Percentiles rank a stretch among this genome's conserved stretches.
These are phyloP conservation scores for Fusarium sublunatum DNA, from an alignment of 2,329 filamentous ascomycete species.

Conservation along the genomic window DNA sequence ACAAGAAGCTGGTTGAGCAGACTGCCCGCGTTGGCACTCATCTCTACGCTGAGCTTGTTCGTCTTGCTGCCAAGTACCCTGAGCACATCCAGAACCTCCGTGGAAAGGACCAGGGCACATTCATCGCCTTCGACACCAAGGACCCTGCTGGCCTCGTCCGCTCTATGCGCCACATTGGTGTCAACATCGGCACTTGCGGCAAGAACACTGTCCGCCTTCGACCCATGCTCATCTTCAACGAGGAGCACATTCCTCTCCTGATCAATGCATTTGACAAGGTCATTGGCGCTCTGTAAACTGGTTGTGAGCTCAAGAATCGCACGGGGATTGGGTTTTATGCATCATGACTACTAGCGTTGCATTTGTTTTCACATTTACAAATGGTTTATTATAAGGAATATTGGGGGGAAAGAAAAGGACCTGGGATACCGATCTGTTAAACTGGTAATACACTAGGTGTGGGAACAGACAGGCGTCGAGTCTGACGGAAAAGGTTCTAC, in stretches of 20 bases:
- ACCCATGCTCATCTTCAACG: conserved; percentile 86
- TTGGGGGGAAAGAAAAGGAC: conserved; percentile 20
- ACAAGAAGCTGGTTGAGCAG: conserved; percentile 75
- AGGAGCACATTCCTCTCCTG: conserved; percentile 65
- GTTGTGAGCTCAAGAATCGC: conserved; percentile 13
- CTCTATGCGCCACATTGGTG: conserved; percentile 76
- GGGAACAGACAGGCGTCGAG: conserved; percentile 40
- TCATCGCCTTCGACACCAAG: conserved; percentile 82
- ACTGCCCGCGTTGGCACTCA: conserved; percentile 72
- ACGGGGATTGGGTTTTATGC: conserved; percentile 26
- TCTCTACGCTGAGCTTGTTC: conserved; percentile 73
- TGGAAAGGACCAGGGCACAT: conserved; percentile 80
- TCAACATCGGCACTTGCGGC: conserved; percentile 84
- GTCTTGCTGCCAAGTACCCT: conserved; percentile 73
- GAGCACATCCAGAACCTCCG: conserved; percentile 77
- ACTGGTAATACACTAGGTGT: conserved; percentile 38
- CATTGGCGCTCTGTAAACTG: conserved; percentile 43
- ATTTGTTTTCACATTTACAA: conserved; percentile 33
- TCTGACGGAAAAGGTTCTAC: conserved; percentile 39
- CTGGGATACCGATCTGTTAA: conserved; percentile 27
- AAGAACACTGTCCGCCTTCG: conserved; percentile 75
- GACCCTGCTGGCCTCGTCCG: conserved; percentile 75
- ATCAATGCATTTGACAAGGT: conserved; percentile 48
- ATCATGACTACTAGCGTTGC: conserved; percentile 45
- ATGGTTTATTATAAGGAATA: conserved; percentile 23